Evolutionary conservation across 768 basidiomycete species (phyloP), one percentile per base, ranked within the genome.

Genomic region (Boletus subcaerulescens): DNA sequence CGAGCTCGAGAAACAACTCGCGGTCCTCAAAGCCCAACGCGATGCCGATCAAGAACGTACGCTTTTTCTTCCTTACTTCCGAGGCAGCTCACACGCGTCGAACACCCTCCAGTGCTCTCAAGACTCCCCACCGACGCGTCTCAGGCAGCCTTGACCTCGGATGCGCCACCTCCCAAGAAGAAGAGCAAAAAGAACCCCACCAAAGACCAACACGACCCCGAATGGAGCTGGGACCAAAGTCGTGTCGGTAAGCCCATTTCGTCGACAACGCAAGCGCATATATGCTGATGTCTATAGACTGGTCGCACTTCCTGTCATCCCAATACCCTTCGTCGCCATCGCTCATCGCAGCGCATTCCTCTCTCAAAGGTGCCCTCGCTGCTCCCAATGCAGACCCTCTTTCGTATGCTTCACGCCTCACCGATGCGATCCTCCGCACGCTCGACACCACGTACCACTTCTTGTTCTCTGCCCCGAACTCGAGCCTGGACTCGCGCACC

Each of bases 1-100:
- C 38, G 56, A 56, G n/a, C 68, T 70, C n/a, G 70, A 70, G 52
- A 53, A 53, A 46, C 59, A 61, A 14, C 60, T 70, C 15, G 33
- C 57, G 29, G 32, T 31, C 1, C 57, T 70, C 39, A 59, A 68
- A 42, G 42, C 58, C 15, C 55, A 56, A 32, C 60, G 53, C 26
- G 60, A 71, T 50, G 60, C 53, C 1, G 65, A 69, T 41, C 61
- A 66, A 40, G 60, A 58, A 42, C 20, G 68, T 69, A 50, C 24
- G 66, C 32, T 4, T 18, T 4, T 36, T 14, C 17, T n/a, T 39
- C 3, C 14, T 36, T 11, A 17, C n/a, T n/a, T n/a, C n/a, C n/a
- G n/a, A n/a, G n/a, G 24, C 45, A 20, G 18, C 49, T 57, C 15
- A 54, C 45, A 13, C 17, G 5, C 40, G 5, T n/a, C 12, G 1